A percentile compares a stretch with the other conserved stretches of the same genome.
These are phyloP conservation scores for Lepiota brunneoincarnata DNA, from an alignment of 768 basidiomycete species.

Conservation along the genomic window DNA sequence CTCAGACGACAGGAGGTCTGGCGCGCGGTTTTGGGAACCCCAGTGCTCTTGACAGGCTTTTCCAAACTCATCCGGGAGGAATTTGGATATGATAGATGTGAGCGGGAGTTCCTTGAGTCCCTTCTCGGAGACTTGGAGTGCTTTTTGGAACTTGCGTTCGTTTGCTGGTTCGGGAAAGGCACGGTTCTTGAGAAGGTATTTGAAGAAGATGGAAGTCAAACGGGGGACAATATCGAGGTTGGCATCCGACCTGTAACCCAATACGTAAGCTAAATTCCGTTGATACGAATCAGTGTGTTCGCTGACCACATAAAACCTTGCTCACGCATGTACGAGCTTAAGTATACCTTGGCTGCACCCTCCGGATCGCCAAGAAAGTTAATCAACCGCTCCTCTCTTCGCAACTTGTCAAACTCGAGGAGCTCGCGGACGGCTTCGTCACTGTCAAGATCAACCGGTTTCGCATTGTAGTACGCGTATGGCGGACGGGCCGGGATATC, in stretches of 20 bases:
- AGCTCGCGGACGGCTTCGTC: conserved; percentile 34
- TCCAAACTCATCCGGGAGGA: conserved; percentile 11
- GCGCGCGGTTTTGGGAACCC: background rate
- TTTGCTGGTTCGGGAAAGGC: conserved; percentile 23
- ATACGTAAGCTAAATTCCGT: background rate
- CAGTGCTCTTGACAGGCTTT: conserved; percentile 10
- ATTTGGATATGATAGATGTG: conserved; percentile 13
- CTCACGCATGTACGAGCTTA: conserved; percentile 62
- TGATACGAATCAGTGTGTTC: background rate
- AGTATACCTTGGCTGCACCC: conserved; percentile 47
- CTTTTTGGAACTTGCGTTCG: conserved; percentile 7
- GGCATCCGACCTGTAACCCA: conserved; percentile 26
- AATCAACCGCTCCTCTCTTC: conserved; percentile 39
- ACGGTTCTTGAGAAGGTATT: conserved; percentile 31
- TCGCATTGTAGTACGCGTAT: conserved; percentile 3
- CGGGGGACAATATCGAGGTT: conserved; percentile 31
- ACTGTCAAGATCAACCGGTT: background rate
- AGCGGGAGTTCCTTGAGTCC: conserved; percentile 11
- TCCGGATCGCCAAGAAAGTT: conserved; percentile 59
- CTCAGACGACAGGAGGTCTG: background rate
- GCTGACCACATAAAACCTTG: conserved; percentile 56
- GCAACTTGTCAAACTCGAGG: conserved; percentile 27
- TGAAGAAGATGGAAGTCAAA: conserved; percentile 32
- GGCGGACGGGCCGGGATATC: conserved; percentile 1
- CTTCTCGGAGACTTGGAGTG: conserved; percentile 5